A percentile compares a stretch with the other conserved stretches of the same genome.
phyloP scores from a whole-genome alignment of 2,329 filamentous ascomycete species.

The Talaromyces sp. region DNA sequence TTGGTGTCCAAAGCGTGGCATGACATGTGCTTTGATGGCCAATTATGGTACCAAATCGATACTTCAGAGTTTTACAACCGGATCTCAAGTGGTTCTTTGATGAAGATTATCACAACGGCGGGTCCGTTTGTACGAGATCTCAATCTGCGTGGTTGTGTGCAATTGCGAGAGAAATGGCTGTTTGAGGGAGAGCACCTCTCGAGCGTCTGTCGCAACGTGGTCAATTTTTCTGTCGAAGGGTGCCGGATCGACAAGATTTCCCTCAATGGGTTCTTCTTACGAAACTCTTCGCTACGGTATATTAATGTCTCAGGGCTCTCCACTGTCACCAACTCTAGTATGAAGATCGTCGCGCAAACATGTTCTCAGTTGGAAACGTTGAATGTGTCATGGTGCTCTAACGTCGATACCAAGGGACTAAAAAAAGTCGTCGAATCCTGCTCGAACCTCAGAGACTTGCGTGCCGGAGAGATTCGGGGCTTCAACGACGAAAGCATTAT shows the following conservation, averaged over 20 bases:
- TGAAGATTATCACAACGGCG: conserved; percentile 76
- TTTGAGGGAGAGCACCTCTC: conserved; percentile 63
- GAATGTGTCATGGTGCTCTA: conserved; percentile 90
- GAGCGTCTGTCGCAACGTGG: conserved; percentile 79
- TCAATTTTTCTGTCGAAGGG: conserved; percentile 82
- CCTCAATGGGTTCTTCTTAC: conserved; percentile 72
- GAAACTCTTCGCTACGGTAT: conserved; percentile 72
- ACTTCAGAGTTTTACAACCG: conserved; percentile 79
- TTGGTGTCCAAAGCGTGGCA: conserved; percentile 73
- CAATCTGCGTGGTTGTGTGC: conserved; percentile 85
- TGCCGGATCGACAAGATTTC: conserved; percentile 76
- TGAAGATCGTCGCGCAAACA: conserved; percentile 76
- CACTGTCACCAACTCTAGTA: conserved; percentile 70
- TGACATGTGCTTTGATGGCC: conserved; percentile 84
- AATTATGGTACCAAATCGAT: conserved; percentile 83
- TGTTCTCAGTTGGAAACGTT: conserved; percentile 78
- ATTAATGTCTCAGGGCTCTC: conserved; percentile 80
- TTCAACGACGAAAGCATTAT: conserved; percentile 72
- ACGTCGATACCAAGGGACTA: conserved; percentile 73
- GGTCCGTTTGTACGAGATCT: conserved; percentile 88
- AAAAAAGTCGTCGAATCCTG: conserved; percentile 68
- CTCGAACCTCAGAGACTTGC: conserved; percentile 67
- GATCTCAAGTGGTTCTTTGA: conserved; percentile 76
- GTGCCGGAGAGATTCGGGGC: conserved; percentile 74
- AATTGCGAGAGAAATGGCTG: conserved; percentile 75